Evolutionary conservation across 2,329 filamentous ascomycete genomes (phyloP).

Genomic region (Myriangium duriaei): DNA sequence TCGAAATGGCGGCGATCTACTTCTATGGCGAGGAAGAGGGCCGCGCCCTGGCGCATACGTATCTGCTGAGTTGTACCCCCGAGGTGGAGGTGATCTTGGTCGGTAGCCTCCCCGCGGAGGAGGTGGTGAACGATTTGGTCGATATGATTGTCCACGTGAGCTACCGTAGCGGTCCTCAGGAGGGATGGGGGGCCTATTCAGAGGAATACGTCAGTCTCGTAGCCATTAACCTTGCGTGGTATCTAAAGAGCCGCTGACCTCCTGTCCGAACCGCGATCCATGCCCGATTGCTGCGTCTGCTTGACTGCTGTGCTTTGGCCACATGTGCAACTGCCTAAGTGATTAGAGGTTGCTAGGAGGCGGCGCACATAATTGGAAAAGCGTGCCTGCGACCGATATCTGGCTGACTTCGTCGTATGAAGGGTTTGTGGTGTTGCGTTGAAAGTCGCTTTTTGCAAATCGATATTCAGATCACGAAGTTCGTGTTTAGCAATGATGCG

Average conservation of each 20-base stretch:
- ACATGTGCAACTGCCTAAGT: too few relatives aligned
- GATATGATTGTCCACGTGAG: constrained; percentile 26
- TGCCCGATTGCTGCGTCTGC: too few relatives aligned
- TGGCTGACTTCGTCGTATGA: too few relatives aligned
- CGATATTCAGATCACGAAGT: too few relatives aligned
- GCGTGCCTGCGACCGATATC: too few relatives aligned
- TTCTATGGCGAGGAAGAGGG: constrained; percentile 17
- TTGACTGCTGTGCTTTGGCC: too few relatives aligned
- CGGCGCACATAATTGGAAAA: too few relatives aligned
- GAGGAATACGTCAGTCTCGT: constrained; percentile 73
- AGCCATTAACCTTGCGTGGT: constrained; percentile 42
- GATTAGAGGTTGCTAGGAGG: too few relatives aligned
- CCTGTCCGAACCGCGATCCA: constrained; percentile 4
- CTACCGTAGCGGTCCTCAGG: constrained; percentile 23
- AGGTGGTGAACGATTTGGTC: constrained; percentile 23
- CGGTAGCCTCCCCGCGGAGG: constrained; percentile 26
- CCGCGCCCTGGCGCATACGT: constrained; percentile 18
- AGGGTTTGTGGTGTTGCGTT: too few relatives aligned
- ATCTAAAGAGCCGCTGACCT: constrained; percentile 2
- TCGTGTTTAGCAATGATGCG: too few relatives aligned
- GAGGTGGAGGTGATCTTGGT: constrained; percentile 36
- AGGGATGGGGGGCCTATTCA: constrained; percentile 17
- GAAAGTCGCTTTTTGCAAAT: too few relatives aligned
- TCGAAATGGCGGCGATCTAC: constrained; percentile 16
- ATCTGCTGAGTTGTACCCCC: constrained; percentile 23